A percentile compares a stretch with the other conserved stretches of the same genome.
These are phyloP conservation scores for Sarocladiaceae sp. DNA, from an alignment of 2,329 filamentous ascomycete genomes.

Conservation along the genomic window DNA sequence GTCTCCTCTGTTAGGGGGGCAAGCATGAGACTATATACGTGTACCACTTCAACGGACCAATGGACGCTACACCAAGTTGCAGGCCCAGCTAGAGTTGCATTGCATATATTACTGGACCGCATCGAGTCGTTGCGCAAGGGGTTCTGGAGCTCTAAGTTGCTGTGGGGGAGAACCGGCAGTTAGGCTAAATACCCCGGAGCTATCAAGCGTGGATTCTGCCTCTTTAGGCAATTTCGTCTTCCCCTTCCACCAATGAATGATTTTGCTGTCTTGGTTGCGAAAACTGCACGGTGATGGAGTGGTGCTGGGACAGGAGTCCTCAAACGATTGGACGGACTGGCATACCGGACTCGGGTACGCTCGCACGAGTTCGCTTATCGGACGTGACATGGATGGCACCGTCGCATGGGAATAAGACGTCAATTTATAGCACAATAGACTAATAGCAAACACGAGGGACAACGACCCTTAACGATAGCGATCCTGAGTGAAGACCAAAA, in stretches of 20 bases:
- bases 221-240: background rate
- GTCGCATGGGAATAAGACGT: background rate
- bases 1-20: too few species aligned
- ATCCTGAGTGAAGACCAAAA: constrained; percentile 3
- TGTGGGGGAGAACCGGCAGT: background rate
- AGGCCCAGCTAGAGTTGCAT: background rate
- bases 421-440: background rate
- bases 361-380: background rate
- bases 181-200: constrained; percentile 4
- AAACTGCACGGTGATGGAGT: too few species aligned
- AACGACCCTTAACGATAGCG: background rate
- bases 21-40: background rate
- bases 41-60: background rate
- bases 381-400: background rate
- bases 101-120: constrained; percentile 7
- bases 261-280: too few species aligned
- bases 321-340: too few species aligned
- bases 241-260: constrained; percentile 6
- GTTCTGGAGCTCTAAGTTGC: background rate
- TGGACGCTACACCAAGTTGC: background rate
- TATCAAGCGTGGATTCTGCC: background rate
- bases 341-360: background rate
- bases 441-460: background rate
- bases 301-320: too few species aligned
- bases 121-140: background rate